Evolutionary conservation across 1,139 yeast species (phyloP).

Genomic region (Groenewaldozyma sp.): DNA sequence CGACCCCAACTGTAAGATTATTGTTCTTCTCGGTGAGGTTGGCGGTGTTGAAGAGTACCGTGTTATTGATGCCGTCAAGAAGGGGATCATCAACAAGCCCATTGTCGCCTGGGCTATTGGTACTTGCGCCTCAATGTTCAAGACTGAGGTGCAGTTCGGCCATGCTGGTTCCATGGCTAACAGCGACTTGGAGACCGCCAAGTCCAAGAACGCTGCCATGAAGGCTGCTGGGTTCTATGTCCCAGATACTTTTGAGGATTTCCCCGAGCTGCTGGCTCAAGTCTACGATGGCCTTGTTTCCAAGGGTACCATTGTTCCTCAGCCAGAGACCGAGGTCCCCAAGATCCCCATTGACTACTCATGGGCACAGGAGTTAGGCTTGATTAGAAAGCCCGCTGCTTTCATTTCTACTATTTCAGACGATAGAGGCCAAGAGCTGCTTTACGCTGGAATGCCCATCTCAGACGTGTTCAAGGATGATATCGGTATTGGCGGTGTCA

Average conservation of each 20-base stretch:
- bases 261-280: slow-evolving; percentile 33
- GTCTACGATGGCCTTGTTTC: slow-evolving; percentile 33
- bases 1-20: slow-evolving; percentile 38
- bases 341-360: slow-evolving; percentile 41
- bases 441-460: slow-evolving; percentile 40
- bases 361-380: slow-evolving; percentile 41
- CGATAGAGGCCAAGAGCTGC: slow-evolving; percentile 40
- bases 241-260: slow-evolving; percentile 39
- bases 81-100: slow-evolving; percentile 37
- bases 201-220: slow-evolving; percentile 38
- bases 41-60: slow-evolving; percentile 43
- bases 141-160: slow-evolving; percentile 41
- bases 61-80: slow-evolving; percentile 39
- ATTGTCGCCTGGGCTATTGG: slow-evolving; percentile 44
- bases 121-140: slow-evolving; percentile 41
- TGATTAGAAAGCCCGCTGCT: slow-evolving; percentile 40
- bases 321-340: slow-evolving; percentile 37
- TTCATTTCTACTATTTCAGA: slow-evolving; percentile 41
- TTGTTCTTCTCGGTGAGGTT: slow-evolving; percentile 38
- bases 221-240: slow-evolving; percentile 38
- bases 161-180: slow-evolving; percentile 43
- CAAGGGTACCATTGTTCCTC: slow-evolving; percentile 32
- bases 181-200: slow-evolving; percentile 38
- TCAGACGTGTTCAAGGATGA: slow-evolving; percentile 40
- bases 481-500: slow-evolving; percentile 41